These are phyloP conservation scores for Thuja plicata DNA, from an alignment of 83 land plant species.

Conservation along the genomic window DNA sequence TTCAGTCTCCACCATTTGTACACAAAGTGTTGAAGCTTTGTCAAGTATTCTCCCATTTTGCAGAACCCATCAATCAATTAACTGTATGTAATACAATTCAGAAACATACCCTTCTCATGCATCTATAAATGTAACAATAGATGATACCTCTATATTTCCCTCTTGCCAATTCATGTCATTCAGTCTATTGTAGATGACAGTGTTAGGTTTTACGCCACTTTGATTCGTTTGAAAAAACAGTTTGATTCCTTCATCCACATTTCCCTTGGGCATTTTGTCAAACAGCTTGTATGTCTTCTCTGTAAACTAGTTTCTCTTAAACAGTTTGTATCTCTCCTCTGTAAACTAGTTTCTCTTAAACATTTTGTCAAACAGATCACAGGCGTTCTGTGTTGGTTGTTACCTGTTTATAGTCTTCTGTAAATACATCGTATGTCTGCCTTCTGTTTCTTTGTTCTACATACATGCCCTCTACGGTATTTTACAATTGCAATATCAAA, in stretches of 20 bases:
- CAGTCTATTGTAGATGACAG: constrained; percentile 32
- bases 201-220: constrained; percentile 21
- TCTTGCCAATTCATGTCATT: constrained; percentile 35
- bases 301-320: no score
- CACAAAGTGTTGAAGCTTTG: constrained; percentile 28
- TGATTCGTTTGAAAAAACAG: constrained; percentile 23
- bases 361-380: no score
- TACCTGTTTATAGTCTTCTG: no score
- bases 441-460: no score
- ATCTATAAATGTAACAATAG: constrained; percentile 7
- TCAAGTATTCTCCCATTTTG: constrained; percentile 22
- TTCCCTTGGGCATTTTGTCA: constrained; percentile 8
- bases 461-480: no score
- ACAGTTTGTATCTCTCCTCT: no score
- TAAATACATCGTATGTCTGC: no score
- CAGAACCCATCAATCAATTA: constrained; percentile 41
- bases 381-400: no score
- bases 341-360: no score
- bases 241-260: constrained; percentile 18
- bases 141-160: constrained; percentile 24
- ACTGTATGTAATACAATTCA: constrained; percentile 24
- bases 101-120: constrained; percentile 17
- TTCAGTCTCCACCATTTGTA: constrained; percentile 33
- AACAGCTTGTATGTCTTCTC: no score
- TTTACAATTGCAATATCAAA: no score